Conservation (phyloP, 495 filamentous ascomycete species). For the Jackrogersella multiformis region DNA sequence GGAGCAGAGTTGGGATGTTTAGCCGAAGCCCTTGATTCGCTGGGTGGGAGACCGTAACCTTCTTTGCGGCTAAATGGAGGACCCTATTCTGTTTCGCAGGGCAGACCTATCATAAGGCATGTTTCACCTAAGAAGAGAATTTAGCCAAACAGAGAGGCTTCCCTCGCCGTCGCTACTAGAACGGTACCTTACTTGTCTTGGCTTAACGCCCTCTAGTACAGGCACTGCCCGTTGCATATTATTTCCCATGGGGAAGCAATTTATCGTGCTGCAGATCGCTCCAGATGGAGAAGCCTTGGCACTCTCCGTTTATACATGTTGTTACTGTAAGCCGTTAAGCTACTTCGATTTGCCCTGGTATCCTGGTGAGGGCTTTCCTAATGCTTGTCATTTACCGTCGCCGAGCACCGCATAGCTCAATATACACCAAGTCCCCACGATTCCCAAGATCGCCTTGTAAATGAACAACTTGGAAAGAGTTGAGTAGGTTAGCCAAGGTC, state of each 20-base stretch:
- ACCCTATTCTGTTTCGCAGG: slow-evolving; percentile 35
- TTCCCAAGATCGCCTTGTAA: neutral
- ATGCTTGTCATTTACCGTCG: slow-evolving; percentile 7
- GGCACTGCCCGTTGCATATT: slow-evolving; percentile 33
- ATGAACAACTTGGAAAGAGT: slow-evolving; percentile 3
- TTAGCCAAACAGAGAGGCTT: slow-evolving; percentile 40
- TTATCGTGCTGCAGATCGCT: slow-evolving; percentile 32
- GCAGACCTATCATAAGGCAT: slow-evolving; percentile 34
- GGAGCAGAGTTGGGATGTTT: slow-evolving; percentile 30
- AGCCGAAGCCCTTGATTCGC: slow-evolving; percentile 34
- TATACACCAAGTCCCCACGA: slow-evolving; percentile 26
- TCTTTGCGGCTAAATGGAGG: slow-evolving; percentile 40
- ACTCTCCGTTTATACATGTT: slow-evolving; percentile 31
- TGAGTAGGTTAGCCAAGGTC: slow-evolving; percentile 18
- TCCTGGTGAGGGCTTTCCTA: slow-evolving; percentile 5
- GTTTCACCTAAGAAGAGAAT: slow-evolving; percentile 42
- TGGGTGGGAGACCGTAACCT: slow-evolving; percentile 25
- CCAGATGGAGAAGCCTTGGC: slow-evolving; percentile 45
- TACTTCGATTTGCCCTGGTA: slow-evolving; percentile 4
- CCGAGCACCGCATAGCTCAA: neutral
- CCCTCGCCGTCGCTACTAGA: slow-evolving; percentile 19
- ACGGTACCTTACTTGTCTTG: slow-evolving; percentile 39
- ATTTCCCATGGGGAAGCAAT: slow-evolving; percentile 42
- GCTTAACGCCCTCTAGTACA: slow-evolving; percentile 25
- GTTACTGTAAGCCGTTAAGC: slow-evolving; percentile 9